These are phyloP conservation scores for Lachnellula occidentalis DNA, from an alignment of 2,329 filamentous ascomycete genomes.

Conservation along the genomic window DNA sequence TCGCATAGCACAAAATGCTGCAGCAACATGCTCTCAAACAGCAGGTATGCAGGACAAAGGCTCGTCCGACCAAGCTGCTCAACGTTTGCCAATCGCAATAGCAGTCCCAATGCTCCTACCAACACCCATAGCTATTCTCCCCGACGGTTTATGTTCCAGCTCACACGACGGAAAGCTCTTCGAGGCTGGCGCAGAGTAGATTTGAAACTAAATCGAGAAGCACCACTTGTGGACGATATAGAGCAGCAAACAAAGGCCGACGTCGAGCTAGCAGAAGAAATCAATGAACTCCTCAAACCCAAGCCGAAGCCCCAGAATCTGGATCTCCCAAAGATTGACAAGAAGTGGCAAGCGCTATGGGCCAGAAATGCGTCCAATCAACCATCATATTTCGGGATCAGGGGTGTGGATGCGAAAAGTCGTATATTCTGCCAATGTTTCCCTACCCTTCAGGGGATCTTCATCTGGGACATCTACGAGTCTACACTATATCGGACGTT, in stretches of 20 bases:
- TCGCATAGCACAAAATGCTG: constrained; percentile 13
- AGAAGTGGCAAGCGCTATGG: constrained; percentile 27
- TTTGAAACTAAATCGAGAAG: too few relatives aligned
- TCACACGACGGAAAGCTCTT: neutral
- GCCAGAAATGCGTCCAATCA: neutral
- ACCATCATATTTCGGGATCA: neutral
- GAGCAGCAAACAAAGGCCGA: neutral
- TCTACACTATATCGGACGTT: constrained; percentile 88
- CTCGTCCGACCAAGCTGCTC: constrained; percentile 1
- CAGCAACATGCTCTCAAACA: constrained; percentile 9
- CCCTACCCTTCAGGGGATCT: constrained; percentile 84
- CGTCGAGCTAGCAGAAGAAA: neutral
- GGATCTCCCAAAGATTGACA: constrained; percentile 21
- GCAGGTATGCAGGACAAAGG: constrained; percentile 8
- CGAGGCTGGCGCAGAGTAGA: too few relatives aligned
- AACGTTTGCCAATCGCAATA: neutral
- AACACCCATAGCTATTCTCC: neutral
- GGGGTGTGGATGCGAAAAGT: constrained; percentile 27
- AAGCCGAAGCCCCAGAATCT: neutral
- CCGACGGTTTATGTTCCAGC: neutral
- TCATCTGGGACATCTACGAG: constrained; percentile 80
- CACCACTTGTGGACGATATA: too few relatives aligned
- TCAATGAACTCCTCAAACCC: neutral
- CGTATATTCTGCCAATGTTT: constrained; percentile 86
- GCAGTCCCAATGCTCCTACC: neutral